Conservation (phyloP, 2,329 filamentous ascomycete species). For the Pestalotiopsis sp. region DNA sequence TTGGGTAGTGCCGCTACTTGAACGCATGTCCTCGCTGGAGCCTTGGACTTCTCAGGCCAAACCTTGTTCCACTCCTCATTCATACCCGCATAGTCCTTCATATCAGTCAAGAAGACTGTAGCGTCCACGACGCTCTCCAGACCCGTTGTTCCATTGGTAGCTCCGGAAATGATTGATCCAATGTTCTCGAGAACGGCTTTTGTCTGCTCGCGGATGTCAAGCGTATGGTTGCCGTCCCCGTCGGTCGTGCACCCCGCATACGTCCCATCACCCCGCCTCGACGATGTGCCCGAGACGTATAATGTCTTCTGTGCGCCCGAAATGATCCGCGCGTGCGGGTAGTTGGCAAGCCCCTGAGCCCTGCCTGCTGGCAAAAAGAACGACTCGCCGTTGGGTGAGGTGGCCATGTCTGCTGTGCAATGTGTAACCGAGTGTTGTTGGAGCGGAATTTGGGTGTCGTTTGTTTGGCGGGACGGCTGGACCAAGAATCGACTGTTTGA, state of each 20-base stretch:
- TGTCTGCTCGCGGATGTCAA: conserved; percentile 34
- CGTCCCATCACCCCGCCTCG: conserved; percentile 34
- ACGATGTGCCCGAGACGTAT: conserved; percentile 36
- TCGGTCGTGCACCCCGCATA: conserved; percentile 31
- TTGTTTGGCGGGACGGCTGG: not conserved
- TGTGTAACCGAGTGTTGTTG: not conserved
- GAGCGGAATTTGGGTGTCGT: not conserved
- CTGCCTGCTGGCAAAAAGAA: conserved; percentile 31
- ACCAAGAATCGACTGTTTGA: not conserved
- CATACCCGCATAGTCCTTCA: conserved; percentile 35
- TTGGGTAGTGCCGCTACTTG: conserved; percentile 36
- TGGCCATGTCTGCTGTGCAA: not conserved
- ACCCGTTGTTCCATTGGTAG: conserved; percentile 29
- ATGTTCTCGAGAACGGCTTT: conserved; percentile 36
- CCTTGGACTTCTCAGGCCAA: conserved; percentile 33
- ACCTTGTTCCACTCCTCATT: conserved; percentile 38
- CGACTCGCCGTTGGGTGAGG: conserved; percentile 27
- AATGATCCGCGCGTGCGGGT: conserved; percentile 34
- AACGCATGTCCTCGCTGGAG: conserved; percentile 35
- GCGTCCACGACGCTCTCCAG: conserved; percentile 36
- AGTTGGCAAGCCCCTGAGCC: conserved; percentile 37
- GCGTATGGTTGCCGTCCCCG: conserved; percentile 25
- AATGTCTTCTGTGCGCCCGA: conserved; percentile 26
- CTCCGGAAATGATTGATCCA: conserved; percentile 30
- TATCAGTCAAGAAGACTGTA: conserved; percentile 35